These are phyloP conservation scores for Hemileccinum rubropunctum DNA, from an alignment of 768 basidiomycete species.

Conservation along the genomic window DNA sequence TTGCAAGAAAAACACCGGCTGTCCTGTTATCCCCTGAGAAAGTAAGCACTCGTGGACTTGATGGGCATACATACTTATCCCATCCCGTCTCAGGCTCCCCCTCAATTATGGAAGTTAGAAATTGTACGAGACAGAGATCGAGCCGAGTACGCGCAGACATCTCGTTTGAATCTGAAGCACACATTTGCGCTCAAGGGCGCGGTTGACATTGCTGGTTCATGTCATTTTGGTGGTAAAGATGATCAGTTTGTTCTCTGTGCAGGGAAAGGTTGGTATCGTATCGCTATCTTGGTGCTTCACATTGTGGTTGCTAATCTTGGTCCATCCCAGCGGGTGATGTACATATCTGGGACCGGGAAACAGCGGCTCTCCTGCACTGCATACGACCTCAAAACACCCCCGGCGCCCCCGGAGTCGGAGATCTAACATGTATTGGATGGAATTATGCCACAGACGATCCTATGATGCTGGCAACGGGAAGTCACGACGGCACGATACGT, in stretches of 20 bases:
- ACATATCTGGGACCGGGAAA: slow-evolving; percentile 85
- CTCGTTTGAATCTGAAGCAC: slow-evolving; percentile 46
- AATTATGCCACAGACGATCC: slow-evolving; percentile 56
- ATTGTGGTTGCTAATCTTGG: background rate
- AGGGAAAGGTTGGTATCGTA: slow-evolving; percentile 55
- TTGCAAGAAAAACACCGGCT: slow-evolving; percentile 42
- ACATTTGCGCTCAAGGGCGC: slow-evolving; percentile 68
- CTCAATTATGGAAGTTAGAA: slow-evolving; percentile 75
- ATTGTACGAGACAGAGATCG: slow-evolving; percentile 50
- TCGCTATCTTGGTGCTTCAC: background rate
- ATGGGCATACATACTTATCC: slow-evolving; percentile 5
- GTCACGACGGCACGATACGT: slow-evolving; percentile 71
- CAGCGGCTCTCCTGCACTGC: slow-evolving; percentile 67
- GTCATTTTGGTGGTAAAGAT: slow-evolving; percentile 79
- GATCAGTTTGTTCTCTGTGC: slow-evolving; percentile 78
- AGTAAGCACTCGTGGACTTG: slow-evolving; percentile 15
- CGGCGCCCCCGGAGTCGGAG: slow-evolving; percentile 50
- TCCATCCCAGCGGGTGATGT: slow-evolving; percentile 64
- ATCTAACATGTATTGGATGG: slow-evolving; percentile 81
- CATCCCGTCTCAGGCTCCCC: slow-evolving; percentile 51
- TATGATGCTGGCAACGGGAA: slow-evolving; percentile 66
- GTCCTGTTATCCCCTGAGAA: slow-evolving; percentile 41
- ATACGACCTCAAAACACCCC: slow-evolving; percentile 54
- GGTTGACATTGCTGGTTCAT: slow-evolving; percentile 77
- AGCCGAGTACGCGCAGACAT: slow-evolving; percentile 33